Evolutionary conservation across 2,329 filamentous ascomycete species (phyloP).

Genomic region (Ophiostoma himal-ulmi): DNA sequence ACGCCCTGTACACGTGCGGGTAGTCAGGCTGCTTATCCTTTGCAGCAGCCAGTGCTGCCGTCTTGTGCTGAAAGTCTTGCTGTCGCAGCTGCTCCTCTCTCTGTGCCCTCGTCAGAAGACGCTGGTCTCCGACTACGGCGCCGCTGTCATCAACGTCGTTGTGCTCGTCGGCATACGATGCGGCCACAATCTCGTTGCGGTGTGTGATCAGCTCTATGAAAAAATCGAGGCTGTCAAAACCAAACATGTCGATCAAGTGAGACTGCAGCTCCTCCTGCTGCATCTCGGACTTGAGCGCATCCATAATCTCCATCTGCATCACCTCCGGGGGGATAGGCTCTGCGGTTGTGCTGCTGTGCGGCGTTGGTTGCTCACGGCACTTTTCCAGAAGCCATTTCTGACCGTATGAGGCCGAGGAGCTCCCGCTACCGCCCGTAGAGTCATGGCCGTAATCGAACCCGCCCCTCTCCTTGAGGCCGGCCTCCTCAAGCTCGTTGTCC

Average conservation of each 20-base stretch:
- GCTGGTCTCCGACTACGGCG: slow-evolving; percentile 32
- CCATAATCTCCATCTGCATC: slow-evolving; percentile 71
- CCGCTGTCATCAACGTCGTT: slow-evolving; percentile 30
- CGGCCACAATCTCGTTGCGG: slow-evolving; percentile 59
- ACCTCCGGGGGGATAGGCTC: slow-evolving; percentile 46
- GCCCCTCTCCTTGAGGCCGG: slow-evolving; percentile 32
- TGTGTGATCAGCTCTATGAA: slow-evolving; percentile 84
- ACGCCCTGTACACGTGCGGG: slow-evolving; percentile 84
- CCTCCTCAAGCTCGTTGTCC: slow-evolving; percentile 61
- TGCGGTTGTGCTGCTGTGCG: slow-evolving; percentile 54
- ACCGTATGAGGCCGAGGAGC: slow-evolving; percentile 40
- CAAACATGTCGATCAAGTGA: slow-evolving; percentile 79
- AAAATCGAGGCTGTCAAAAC: slow-evolving; percentile 89
- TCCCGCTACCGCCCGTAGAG: slow-evolving; percentile 18
- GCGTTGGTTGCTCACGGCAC: slow-evolving; percentile 62
- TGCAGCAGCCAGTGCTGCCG: slow-evolving; percentile 62
- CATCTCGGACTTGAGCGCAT: slow-evolving; percentile 61
- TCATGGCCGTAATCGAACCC: background rate
- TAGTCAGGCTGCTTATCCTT: slow-evolving; percentile 70
- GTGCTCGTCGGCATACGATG: slow-evolving; percentile 28
- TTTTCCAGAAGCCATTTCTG: slow-evolving; percentile 60
- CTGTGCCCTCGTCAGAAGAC: slow-evolving; percentile 68
- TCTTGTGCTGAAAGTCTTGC: slow-evolving; percentile 79
- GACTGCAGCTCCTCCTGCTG: slow-evolving; percentile 87
- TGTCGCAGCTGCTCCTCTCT: slow-evolving; percentile 70